A percentile compares a stretch with the other conserved stretches of the same genome.
Evolutionary conservation across 768 basidiomycete genomes (phyloP).

Genomic region (Leccinum obscurum): DNA sequence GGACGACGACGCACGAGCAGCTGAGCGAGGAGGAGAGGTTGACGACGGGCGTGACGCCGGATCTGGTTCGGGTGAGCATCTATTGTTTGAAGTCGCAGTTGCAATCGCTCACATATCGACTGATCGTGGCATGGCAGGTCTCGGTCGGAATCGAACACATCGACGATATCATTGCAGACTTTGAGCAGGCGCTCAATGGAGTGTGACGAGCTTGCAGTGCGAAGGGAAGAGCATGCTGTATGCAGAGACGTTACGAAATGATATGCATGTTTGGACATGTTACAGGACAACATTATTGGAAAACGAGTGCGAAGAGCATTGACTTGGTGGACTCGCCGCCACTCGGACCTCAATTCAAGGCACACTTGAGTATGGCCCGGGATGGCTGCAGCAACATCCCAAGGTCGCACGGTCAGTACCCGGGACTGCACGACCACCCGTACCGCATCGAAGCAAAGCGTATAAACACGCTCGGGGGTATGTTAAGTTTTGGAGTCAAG

Average conservation of each 20-base stretch:
- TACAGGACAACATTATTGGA: too few species aligned
- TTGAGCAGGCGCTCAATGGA: constrained; percentile 39
- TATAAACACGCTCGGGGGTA: too few species aligned
- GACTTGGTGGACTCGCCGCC: too few species aligned
- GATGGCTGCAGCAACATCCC: too few species aligned
- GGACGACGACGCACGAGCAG: constrained; percentile 61
- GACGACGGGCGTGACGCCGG: constrained; percentile 51
- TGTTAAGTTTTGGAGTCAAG: too few species aligned
- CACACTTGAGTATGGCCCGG: too few species aligned
- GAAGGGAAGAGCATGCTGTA: not conserved
- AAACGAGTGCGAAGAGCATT: too few species aligned
- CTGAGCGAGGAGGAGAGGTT: constrained; percentile 48
- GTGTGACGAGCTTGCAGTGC: constrained; percentile 1
- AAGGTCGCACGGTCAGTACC: too few species aligned
- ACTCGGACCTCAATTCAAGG: too few species aligned
- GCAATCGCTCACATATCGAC: not conserved
- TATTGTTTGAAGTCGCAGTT: not conserved
- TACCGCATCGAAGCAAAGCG: too few species aligned
- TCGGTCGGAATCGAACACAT: constrained; percentile 47
- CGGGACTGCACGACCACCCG: too few species aligned
- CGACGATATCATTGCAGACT: constrained; percentile 49
- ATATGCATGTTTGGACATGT: not conserved
- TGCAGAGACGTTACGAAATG: not conserved
- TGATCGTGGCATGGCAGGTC: constrained; percentile 27
- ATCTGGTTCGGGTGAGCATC: constrained; percentile 52